These are phyloP conservation scores for Didymella lethalis DNA, from an alignment of 2,329 filamentous ascomycete species.

Conservation along the genomic window DNA sequence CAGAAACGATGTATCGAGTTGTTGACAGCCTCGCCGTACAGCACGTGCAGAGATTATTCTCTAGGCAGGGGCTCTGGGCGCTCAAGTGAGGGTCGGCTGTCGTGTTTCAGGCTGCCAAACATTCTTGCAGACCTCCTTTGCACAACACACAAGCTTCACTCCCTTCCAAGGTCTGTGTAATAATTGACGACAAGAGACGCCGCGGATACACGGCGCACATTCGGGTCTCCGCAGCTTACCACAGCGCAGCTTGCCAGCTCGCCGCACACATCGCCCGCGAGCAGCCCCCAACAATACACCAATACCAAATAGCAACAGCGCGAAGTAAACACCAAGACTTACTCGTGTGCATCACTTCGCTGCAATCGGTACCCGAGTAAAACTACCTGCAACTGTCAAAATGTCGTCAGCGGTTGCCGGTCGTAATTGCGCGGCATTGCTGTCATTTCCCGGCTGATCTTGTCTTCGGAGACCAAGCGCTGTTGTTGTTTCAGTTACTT, in stretches of 20 bases:
- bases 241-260: constrained; percentile 8
- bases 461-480: constrained; percentile 20
- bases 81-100: constrained; percentile 10
- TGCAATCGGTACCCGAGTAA: constrained; percentile 10
- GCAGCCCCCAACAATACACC: constrained; percentile 11
- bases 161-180: constrained; percentile 15
- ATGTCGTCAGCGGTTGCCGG: constrained; percentile 9
- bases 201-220: constrained; percentile 9
- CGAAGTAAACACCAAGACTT: constrained; percentile 10
- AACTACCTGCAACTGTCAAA: constrained; percentile 6
- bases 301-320: constrained; percentile 6
- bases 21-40: background rate
- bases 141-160: constrained; percentile 15
- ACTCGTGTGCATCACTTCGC: constrained; percentile 7
- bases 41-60: constrained; percentile 1
- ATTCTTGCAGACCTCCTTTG: constrained; percentile 20
- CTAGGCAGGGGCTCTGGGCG: background rate
- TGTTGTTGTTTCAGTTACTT: constrained; percentile 16
- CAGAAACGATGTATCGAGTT: background rate
- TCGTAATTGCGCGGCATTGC: constrained; percentile 18
- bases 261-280: constrained; percentile 5
- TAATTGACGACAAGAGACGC: constrained; percentile 17
- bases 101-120: constrained; percentile 16
- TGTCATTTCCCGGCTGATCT: constrained; percentile 21
- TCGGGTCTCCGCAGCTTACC: constrained; percentile 12